Evolutionary conservation across 495 filamentous ascomycete genomes (phyloP), one percentile per base, ranked within the genome.

Genomic region (Cercophora samala): DNA sequence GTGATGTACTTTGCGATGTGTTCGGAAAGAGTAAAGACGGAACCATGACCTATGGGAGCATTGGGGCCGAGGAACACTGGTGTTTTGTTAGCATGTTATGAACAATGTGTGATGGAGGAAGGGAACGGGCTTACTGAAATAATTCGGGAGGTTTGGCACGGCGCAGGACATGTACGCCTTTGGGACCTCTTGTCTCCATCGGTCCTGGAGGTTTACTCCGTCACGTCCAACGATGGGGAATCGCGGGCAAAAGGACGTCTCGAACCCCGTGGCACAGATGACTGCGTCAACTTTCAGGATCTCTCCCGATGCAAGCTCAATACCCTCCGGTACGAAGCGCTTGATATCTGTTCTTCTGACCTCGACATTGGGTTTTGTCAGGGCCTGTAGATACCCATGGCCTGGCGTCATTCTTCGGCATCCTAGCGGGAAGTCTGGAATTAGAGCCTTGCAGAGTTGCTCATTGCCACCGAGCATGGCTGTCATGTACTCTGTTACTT

Each of bases 231-330:
- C 76, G 64, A 90, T 79, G 3, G 86, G 82, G 68, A 90, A 90
- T 4, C 85, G 84, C 0, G 88, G 87, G 13, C 80, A 76, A 67
- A 89, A 85, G 21, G 87, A 85, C 5, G 74, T 78, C 64, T 91
- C 86, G 56, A 88, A 90, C 5, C 90, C 90, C 0, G 90, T 93
- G 3, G 90, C 85, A 72, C 90, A 92, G 69, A 93, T 83, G n/a
- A 88, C 82, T 8, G 81, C 82, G 66, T 91, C 88, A 3, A 87
- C 81, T 61, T 84, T 75, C 46, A 87, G 72, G 51, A 85, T 74
- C 13, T 81, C 74, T 37, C 87, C 87, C 11, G 87, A 84, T 13
- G 78, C 78, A 11, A 86, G 84, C 67, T 86, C 78, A 61, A 90
- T 84, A 3, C 87, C 86, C 13, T 82, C 86, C n/a, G 78, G 75